Conservation (phyloP, 768 basidiomycete genomes). For the Rubroboletus satanas region DNA sequence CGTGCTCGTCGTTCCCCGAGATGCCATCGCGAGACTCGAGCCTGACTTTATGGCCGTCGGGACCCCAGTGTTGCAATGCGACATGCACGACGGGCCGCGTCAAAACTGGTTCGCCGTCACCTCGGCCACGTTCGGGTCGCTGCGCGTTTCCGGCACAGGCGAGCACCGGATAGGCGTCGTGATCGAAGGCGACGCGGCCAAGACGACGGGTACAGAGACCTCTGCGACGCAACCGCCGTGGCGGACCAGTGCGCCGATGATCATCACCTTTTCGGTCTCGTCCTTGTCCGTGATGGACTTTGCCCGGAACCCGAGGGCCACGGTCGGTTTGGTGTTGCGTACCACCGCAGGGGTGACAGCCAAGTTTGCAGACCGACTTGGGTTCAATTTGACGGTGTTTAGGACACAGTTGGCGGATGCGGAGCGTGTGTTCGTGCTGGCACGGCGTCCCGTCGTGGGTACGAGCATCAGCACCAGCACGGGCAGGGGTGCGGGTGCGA, state of each 20-base stretch:
- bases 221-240: conserved; percentile 6
- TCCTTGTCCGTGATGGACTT: conserved; percentile 11
- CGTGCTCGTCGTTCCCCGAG: conserved; percentile 32
- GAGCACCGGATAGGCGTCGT: conserved; percentile 13
- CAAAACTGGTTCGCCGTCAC: conserved; percentile 18
- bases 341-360: conserved; percentile 5
- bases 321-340: conserved; percentile 15
- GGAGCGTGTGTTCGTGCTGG: conserved; percentile 17
- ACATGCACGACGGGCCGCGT: conserved; percentile 7
- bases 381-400: conserved; percentile 17
- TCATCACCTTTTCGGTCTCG: conserved; percentile 20
- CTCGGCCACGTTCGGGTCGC: conserved; percentile 19
- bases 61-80: conserved; percentile 20
- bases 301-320: conserved; percentile 1
- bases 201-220: neutral
- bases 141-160: conserved; percentile 17
- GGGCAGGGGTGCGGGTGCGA: neutral
- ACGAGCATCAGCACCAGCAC: neutral
- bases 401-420: conserved; percentile 12
- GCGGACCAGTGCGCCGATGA: conserved; percentile 14
- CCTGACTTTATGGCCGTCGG: conserved; percentile 1
- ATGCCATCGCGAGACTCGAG: conserved; percentile 12
- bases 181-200: neutral
- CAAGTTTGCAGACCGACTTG: conserved; percentile 10
- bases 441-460: conserved; percentile 11